Evolutionary conservation across 139 green algal species (phyloP), one percentile per base, ranked within the genome.

Genomic region (Chloropicon primus): DNA sequence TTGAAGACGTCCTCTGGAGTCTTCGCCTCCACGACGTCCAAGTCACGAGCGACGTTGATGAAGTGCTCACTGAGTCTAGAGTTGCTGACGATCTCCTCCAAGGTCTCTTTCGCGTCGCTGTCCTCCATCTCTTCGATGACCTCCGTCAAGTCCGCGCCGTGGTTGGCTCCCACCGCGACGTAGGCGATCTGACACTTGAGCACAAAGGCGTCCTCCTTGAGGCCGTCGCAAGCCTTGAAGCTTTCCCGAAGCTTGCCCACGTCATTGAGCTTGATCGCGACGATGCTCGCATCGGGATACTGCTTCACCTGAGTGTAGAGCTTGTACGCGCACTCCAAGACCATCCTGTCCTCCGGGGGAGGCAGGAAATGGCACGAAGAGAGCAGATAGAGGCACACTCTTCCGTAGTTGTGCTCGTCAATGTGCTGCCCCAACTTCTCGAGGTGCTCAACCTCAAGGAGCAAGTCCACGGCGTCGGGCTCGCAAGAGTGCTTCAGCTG

Each of bases 11-110:
- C 91, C 81, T 91, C 93, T 0, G 92, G 90, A 29, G 85, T 79
- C 84, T 97, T 97, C 72, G 94, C 76, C 84, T 99, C 95, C 90
- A 98, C 92, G 23, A 99, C 94, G 80, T 99, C 95, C 73, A 99
- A 86, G 85, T 99, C 95, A 0, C 95, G 84, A 0, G 92, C 95
- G 27, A 99, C 89, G 0, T 88, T 84, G 76, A 98, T 83, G 84
- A 93, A 99, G 54, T 91, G 88, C 86, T 97, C 93, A 26, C 76
- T 89, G 25, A 97, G 83, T 28, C 81, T 82, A 10, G 83, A 84
- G 88, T 98, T 99, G 81, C 84, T 86, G 24, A 94, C 87, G 77
- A 95, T 92, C 78, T 90, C 88, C 17, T 77, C 41, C 25, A 87
- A 73, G 26, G 27, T 28, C 74, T 87, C 83, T 28, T 73, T 71